A percentile compares a stretch with the other conserved stretches of the same genome.
phyloP scores from a whole-genome alignment of 108 stramenopile species.

The Stephanodiscus minutulus region DNA sequence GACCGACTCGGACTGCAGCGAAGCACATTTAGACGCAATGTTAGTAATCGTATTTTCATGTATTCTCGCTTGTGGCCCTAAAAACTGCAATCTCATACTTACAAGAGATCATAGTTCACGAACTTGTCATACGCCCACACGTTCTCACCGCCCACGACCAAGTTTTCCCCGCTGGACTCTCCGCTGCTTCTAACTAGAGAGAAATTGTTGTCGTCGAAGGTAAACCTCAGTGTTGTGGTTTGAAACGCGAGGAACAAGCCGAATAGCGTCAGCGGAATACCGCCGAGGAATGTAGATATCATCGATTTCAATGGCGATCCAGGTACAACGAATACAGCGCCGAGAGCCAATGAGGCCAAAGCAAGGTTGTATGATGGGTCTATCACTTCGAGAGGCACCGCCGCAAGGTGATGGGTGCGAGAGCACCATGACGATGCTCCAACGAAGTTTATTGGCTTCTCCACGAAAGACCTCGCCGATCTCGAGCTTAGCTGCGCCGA shows the following conservation, averaged over 20 bases:
- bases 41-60: neutral
- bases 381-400: slow-evolving; percentile 41
- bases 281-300: slow-evolving; percentile 43
- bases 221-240: slow-evolving; percentile 62
- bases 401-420: slow-evolving; percentile 17
- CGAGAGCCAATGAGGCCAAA: slow-evolving; percentile 45
- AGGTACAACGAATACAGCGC: slow-evolving; percentile 42
- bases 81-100: neutral
- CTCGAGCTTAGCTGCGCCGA: neutral
- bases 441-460: neutral
- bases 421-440: neutral
- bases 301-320: slow-evolving; percentile 46
- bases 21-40: too few relatives aligned
- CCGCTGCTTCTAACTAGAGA: slow-evolving; percentile 47
- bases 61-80: neutral
- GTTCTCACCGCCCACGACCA: slow-evolving; percentile 68
- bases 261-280: slow-evolving; percentile 50
- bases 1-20: slow-evolving; percentile 38
- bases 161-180: slow-evolving; percentile 59
- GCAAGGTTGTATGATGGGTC: slow-evolving; percentile 62
- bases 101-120: slow-evolving; percentile 63
- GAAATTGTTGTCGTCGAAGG: slow-evolving; percentile 60
- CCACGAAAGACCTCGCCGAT: neutral
- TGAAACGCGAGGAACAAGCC: slow-evolving; percentile 59
- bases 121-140: slow-evolving; percentile 65